Conservation (phyloP, 2,329 filamentous ascomycete genomes). For the Xylariales sp. region DNA sequence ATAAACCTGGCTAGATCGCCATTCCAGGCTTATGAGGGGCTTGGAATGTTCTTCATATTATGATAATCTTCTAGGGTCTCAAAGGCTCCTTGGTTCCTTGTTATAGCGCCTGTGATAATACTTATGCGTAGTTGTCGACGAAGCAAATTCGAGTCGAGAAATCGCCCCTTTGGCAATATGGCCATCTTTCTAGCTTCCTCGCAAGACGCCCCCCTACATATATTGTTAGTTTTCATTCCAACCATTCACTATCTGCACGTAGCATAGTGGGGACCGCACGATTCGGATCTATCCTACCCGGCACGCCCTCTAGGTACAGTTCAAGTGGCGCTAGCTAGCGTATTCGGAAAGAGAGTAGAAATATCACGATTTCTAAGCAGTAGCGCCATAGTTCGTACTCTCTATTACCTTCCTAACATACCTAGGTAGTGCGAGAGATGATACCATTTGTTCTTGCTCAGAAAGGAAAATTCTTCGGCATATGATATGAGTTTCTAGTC, state of each 20-base stretch:
- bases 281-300: conserved; percentile 28
- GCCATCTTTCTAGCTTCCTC: background rate
- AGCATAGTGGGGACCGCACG: conserved; percentile 19
- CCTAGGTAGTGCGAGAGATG: background rate
- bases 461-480: background rate
- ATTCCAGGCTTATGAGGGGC: too few relatives aligned
- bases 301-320: conserved; percentile 13
- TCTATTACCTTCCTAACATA: background rate
- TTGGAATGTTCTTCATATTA: too few relatives aligned
- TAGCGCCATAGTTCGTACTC: background rate
- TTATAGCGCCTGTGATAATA: too few relatives aligned
- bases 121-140: background rate
- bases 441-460: background rate
- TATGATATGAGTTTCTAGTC: too few relatives aligned
- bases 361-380: background rate
- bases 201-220: background rate
- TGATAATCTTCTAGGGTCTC: too few relatives aligned
- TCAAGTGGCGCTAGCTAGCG: conserved; percentile 18
- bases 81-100: too few relatives aligned
- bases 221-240: background rate
- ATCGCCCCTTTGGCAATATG: background rate
- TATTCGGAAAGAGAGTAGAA: conserved; percentile 12
- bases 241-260: background rate
- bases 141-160: background rate
- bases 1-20: too few relatives aligned